Conservation (phyloP, 805 yeast species). For the Ogataea chonburiensis region DNA sequence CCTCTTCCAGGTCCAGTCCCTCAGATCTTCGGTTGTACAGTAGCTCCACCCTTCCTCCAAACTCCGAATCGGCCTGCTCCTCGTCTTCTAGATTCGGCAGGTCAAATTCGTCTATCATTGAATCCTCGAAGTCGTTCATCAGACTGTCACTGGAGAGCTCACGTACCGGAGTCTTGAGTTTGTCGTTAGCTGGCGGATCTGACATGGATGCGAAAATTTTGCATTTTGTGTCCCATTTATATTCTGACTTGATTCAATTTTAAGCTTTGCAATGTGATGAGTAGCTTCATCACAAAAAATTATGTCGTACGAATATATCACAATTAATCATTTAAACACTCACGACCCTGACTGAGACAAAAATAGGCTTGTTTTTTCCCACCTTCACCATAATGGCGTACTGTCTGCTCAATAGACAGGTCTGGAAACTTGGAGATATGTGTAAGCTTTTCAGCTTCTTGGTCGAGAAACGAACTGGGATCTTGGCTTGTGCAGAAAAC, state of each 20-base stretch:
- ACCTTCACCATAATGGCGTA: constrained; percentile 38
- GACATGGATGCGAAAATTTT: background rate
- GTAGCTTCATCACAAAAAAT: constrained; percentile 2
- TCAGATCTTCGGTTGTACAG: constrained; percentile 20
- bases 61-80: constrained; percentile 15
- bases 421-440: constrained; percentile 61
- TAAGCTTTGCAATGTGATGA: constrained; percentile 5
- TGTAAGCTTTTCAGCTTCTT: constrained; percentile 42
- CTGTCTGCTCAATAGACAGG: constrained; percentile 57
- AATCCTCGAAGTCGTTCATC: constrained; percentile 13
- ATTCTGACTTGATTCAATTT: constrained; percentile 4
- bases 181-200: constrained; percentile 1
- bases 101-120: constrained; percentile 19
- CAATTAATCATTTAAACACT: too few relatives aligned
- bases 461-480: constrained; percentile 11
- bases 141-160: constrained; percentile 21
- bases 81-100: constrained; percentile 13
- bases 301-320: background rate
- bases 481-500: constrained; percentile 4
- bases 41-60: constrained; percentile 18
- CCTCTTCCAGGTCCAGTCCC: constrained; percentile 17
- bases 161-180: background rate
- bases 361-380: constrained; percentile 1
- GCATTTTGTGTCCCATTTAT: background rate
- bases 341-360: constrained; percentile 11